Conservation (phyloP, 2,329 filamentous ascomycete genomes). For the Fusarium tricinctum region DNA sequence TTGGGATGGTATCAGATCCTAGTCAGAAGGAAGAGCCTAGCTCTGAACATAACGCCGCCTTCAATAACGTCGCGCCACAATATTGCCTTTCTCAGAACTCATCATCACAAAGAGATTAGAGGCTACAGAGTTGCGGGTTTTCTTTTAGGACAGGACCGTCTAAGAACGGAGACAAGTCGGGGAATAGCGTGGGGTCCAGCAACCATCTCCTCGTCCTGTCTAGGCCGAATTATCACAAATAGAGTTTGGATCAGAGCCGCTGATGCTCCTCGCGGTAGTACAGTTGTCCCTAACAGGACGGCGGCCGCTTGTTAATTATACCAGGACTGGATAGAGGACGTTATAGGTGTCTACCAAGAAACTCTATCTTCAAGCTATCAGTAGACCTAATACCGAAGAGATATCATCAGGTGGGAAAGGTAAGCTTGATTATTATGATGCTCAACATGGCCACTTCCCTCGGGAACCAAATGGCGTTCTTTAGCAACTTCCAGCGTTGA, state of each 20-base stretch:
- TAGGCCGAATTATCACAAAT: conserved; percentile 11
- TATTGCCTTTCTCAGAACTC: conserved; percentile 21
- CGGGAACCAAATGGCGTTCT: background rate
- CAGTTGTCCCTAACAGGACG: conserved; percentile 11
- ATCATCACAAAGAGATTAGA: background rate
- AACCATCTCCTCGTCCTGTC: conserved; percentile 13
- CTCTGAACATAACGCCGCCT: conserved; percentile 19
- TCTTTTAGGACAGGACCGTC: conserved; percentile 14
- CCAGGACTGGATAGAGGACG: conserved; percentile 30
- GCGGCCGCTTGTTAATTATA: conserved; percentile 4
- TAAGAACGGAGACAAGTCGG: conserved; percentile 9
- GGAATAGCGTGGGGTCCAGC: conserved; percentile 16
- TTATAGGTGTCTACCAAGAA: conserved; percentile 33
- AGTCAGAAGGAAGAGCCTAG: background rate
- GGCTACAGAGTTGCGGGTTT: background rate
- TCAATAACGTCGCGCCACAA: conserved; percentile 38
- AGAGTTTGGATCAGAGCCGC: conserved; percentile 36
- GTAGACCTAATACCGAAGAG: conserved; percentile 1
- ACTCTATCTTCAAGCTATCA: conserved; percentile 24
- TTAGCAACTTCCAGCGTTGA: background rate
- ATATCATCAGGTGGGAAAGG: conserved; percentile 1
- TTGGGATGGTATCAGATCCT: conserved; percentile 1
- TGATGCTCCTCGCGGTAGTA: conserved; percentile 28
- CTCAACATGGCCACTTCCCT: background rate
- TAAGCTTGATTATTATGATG: conserved; percentile 10